Base-by-base conservation (phyloP, 1,139 yeast species). In the Blastobotrys petasosporus region DNA sequence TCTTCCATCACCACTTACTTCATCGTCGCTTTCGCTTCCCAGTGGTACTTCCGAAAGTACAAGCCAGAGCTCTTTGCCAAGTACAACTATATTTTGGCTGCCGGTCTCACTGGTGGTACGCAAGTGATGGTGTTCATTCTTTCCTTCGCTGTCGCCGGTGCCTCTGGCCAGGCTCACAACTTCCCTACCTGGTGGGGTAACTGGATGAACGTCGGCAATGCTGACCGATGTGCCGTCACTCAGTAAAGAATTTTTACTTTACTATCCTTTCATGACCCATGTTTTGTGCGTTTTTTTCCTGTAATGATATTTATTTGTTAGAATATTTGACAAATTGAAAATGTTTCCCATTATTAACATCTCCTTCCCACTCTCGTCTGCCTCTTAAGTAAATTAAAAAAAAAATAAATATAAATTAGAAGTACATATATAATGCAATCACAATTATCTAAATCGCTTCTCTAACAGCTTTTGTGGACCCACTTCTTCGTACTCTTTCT, bases 401-500 rank as follows among this genome's bases (percentile, higher is more conserved):
- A 20, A 20, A 4, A 7, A 7, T 7, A 20, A 20, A 20, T 20
- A 20, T n/a, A 20, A 20, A 20, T 20, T 20, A 20, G 25, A 20
- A 20, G n/a, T 20, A 20, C 4, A 20, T 20, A 20, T 20, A 20
- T 7, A 20, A 4, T 20, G 25, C 25, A 7, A 20, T 7, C 15
- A 3, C 3, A 34, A 35, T 20, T 53, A 60, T 41, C 63, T 51
- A 51, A 60, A 60, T 36, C 63, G 45, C 47, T 61, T 58, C 44
- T 61, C 64, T 4, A 61, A 48, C 37, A 90, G 74, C 63, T 88
- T 79, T 47, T 85, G 94, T 8, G 82, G 78, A 8, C 98, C 98
- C 25, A 83, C 92, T 63, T 92, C 98, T 52, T 87, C 87, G 59
- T 85, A 87, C 66, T 92, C 98, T 56, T 79, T 80, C 63, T 82